Evolutionary conservation across 306 rosid species (phyloP), one percentile per base, ranked within the genome.

Genomic region (Styphnolobium japonicum): DNA sequence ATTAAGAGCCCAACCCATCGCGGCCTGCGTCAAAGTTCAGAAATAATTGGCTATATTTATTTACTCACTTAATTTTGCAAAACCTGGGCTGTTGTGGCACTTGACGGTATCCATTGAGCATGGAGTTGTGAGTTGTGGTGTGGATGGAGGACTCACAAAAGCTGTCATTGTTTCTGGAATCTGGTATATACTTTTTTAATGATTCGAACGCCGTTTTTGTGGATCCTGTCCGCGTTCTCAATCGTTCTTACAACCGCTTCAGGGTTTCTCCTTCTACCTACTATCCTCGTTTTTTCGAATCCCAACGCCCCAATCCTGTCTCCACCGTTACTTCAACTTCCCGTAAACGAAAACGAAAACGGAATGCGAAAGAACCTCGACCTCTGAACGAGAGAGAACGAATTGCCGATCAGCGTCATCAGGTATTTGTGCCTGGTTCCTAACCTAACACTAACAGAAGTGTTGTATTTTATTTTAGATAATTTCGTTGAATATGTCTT

Each of bases 181-280:
- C 91, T 22, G 97, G 97, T 4, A 63, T 91, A 27, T 86, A 87
- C 86, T 55, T 56, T 7, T 86, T 95, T 21, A 55, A 68, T 9
- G 78, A 88, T 70, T 84, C 89, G 10, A 86, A 82, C 51, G 79
- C 77, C 57, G 77, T 91, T 73, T 92, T 95, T 85, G 53, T 95
- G 2, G 98, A 95, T 12, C 90, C 97, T 67, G 92, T 92, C 15
- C 97, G 96, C 43, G 85, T 87, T 62, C 87, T 95, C 48, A 92
- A 91, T 64, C 90, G 88, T 53, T 92, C 81, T 4, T 95, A 92
- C 85, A 75, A 83, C 67, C 82, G 87, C 53, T 86, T 87, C 80
- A 87, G 76, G 45, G 90, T 95, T 85, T 90, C 95, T 23, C 87
- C 98, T 2, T 81, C 92, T 12, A 45, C 81, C 22, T 92, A 91